Percentiles rank a stretch among this genome's conserved stretches.
Conservation (phyloP, 1,139 yeast species). For the Eremothecium gossypii region DNA sequence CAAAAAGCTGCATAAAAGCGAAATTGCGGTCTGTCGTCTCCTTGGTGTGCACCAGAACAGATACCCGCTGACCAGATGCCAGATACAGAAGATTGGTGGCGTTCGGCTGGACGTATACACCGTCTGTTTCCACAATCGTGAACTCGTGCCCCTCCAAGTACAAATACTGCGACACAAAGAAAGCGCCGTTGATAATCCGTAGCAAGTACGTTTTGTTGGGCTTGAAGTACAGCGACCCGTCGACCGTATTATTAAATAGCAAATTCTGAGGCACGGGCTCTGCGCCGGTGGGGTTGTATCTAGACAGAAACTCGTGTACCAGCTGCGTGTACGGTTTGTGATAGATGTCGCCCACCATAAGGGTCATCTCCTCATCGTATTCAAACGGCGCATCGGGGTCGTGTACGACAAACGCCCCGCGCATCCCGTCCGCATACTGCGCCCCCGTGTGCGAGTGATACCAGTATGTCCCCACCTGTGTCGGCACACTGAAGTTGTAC, state of each 20-base stretch:
- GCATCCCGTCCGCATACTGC: constrained; percentile 70
- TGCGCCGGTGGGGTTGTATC: constrained; percentile 75
- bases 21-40: constrained; percentile 39
- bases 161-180: constrained; percentile 63
- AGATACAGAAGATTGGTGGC: constrained; percentile 50
- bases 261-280: constrained; percentile 69
- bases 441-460: constrained; percentile 75
- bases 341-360: constrained; percentile 56
- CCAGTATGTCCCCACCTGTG: constrained; percentile 72
- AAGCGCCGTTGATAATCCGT: constrained; percentile 56
- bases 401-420: constrained; percentile 64
- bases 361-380: constrained; percentile 52
- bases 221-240: constrained; percentile 47
- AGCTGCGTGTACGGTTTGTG: constrained; percentile 42
- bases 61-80: constrained; percentile 64
- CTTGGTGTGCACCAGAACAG: constrained; percentile 53
- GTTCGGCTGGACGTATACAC: constrained; percentile 52
- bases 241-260: constrained; percentile 55
- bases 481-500: constrained; percentile 54
- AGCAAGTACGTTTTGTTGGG: constrained; percentile 55
- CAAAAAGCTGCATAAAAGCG: constrained; percentile 55
- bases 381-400: constrained; percentile 44
- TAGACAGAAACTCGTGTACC: constrained; percentile 40
- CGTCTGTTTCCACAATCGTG: constrained; percentile 65
- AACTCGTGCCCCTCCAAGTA: constrained; percentile 60